These are phyloP conservation scores for Nicotiana sylvestris DNA, from an alignment of 257 asterid genomes.

Conservation along the genomic window DNA sequence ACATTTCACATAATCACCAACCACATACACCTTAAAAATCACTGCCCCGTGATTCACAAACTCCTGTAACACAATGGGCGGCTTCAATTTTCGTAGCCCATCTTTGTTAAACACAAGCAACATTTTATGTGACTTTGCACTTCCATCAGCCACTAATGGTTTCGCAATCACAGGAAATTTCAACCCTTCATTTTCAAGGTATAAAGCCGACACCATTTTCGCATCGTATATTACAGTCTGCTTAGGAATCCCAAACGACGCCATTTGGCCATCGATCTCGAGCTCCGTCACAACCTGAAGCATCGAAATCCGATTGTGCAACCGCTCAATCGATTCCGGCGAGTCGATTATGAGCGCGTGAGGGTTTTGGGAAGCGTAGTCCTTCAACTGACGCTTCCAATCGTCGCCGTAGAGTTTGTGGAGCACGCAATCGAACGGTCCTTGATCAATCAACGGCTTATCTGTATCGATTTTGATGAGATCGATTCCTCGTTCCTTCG, in stretches of 20 bases:
- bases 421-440: slow-evolving; percentile 61
- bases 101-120: slow-evolving; percentile 48
- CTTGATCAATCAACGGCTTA: slow-evolving; percentile 55
- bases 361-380: slow-evolving; percentile 45
- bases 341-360: slow-evolving; percentile 47
- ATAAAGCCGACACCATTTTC: slow-evolving; percentile 26
- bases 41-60: slow-evolving; percentile 73
- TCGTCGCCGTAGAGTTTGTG: slow-evolving; percentile 61
- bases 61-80: slow-evolving; percentile 72
- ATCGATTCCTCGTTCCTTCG: slow-evolving; percentile 59
- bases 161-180: slow-evolving; percentile 66
- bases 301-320: slow-evolving; percentile 71
- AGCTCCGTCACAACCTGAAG: slow-evolving; percentile 54
- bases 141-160: slow-evolving; percentile 70
- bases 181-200: slow-evolving; percentile 41
- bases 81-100: slow-evolving; percentile 56
- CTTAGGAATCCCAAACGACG: slow-evolving; percentile 57
- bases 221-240: slow-evolving; percentile 52
- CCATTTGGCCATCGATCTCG: slow-evolving; percentile 22
- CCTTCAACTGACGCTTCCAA: slow-evolving; percentile 54
- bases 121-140: slow-evolving; percentile 72
- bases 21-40: slow-evolving; percentile 73
- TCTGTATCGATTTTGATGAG: slow-evolving; percentile 54
- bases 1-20: slow-evolving; percentile 64
- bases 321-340: slow-evolving; percentile 59